Conservation (phyloP, 179 eudicot genomes). For the Heliamphora pulchella region DNA sequence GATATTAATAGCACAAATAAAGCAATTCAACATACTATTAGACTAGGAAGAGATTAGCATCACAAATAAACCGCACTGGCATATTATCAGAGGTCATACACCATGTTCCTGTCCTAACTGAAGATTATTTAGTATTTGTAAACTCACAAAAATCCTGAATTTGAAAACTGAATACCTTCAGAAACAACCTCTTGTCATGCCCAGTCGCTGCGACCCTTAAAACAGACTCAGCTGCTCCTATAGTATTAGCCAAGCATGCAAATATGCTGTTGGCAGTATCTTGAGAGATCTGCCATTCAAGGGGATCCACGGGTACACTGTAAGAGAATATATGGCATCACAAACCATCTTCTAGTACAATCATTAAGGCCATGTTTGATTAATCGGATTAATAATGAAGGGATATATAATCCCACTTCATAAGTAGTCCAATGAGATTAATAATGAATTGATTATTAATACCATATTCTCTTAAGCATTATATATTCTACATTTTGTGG, state of each 20-base stretch:
- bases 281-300: slow-evolving; percentile 95
- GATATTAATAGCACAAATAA: background rate
- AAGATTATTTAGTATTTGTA: background rate
- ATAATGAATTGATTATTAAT: too few species aligned
- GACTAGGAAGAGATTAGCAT: background rate
- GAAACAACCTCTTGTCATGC: slow-evolving; percentile 81
- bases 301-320: slow-evolving; percentile 93
- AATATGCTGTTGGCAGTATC: slow-evolving; percentile 68
- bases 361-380: too few species aligned
- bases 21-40: background rate
- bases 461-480: too few species aligned
- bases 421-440: too few species aligned
- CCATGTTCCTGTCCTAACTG: background rate
- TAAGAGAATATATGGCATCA: background rate
- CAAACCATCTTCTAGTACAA: background rate
- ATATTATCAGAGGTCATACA: background rate
- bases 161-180: slow-evolving; percentile 41
- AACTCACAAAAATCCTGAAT: background rate
- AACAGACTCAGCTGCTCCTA: slow-evolving; percentile 98
- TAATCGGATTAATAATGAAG: too few species aligned
- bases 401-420: too few species aligned
- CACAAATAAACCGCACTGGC: background rate
- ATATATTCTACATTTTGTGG: too few species aligned
- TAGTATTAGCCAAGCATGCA: slow-evolving; percentile 85
- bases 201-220: slow-evolving; percentile 94